phyloP scores from a whole-genome alignment of 139 green algal species.

The Bryopsis sp. region DNA sequence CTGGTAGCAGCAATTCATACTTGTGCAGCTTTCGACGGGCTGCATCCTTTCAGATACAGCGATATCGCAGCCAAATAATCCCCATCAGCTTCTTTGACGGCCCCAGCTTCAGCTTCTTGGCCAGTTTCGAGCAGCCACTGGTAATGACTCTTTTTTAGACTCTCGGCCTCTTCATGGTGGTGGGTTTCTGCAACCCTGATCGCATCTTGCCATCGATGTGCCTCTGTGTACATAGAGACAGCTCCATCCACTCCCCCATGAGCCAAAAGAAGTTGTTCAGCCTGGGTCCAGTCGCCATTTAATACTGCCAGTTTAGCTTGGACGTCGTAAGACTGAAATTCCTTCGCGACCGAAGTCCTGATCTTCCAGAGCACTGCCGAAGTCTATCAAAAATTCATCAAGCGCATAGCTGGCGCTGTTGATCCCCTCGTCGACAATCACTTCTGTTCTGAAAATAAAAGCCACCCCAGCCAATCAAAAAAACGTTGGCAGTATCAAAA shows the following conservation, averaged over 20 bases:
- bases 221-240: constrained; percentile 47
- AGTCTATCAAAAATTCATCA: constrained; percentile 62
- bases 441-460: constrained; percentile 33
- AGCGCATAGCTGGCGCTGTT: constrained; percentile 54
- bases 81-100: constrained; percentile 56
- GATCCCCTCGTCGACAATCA: constrained; percentile 66
- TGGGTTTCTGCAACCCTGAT: constrained; percentile 49
- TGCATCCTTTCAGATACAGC: constrained; percentile 66
- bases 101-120: constrained; percentile 58
- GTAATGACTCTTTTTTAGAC: constrained; percentile 38
- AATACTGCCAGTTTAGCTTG: constrained; percentile 52
- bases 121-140: constrained; percentile 47
- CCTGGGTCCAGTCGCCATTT: constrained; percentile 49
- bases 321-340: constrained; percentile 29
- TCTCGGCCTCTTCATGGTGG: constrained; percentile 37
- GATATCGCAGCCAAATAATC: constrained; percentile 63
- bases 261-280: constrained; percentile 58
- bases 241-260: constrained; percentile 51
- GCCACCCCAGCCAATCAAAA: constrained; percentile 7
- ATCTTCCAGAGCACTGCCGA: constrained; percentile 35
- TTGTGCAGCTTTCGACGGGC: constrained; percentile 55
- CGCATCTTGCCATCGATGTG: constrained; percentile 51
- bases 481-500: constrained; percentile 1
- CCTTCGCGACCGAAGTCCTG: constrained; percentile 29
- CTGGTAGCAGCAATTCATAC: too few species aligned